Evolutionary conservation across 768 basidiomycete species (phyloP).

Genomic region (Russula compacta): DNA sequence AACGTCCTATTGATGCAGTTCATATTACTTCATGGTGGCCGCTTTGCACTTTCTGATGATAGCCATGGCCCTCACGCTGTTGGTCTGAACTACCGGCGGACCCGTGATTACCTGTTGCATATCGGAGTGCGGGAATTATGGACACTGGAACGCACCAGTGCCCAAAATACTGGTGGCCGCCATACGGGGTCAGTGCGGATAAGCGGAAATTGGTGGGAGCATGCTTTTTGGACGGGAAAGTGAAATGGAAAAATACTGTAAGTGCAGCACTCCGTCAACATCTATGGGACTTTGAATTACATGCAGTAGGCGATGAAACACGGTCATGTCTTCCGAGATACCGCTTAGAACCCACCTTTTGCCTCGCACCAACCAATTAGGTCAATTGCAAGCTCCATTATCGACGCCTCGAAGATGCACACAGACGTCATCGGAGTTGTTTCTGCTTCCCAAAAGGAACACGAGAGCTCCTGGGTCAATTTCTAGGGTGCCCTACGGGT

Average conservation of each 20-base stretch:
- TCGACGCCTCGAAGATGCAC: background rate
- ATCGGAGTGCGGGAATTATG: constrained; percentile 58
- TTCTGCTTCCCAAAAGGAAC: background rate
- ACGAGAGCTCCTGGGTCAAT: background rate
- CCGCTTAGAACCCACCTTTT: constrained; percentile 4
- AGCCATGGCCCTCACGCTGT: constrained; percentile 88
- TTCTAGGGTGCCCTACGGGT: background rate
- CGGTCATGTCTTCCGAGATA: background rate
- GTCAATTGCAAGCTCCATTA: background rate
- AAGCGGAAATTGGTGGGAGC: constrained; percentile 46
- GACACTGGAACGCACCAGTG: constrained; percentile 40
- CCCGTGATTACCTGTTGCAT: constrained; percentile 54
- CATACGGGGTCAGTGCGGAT: constrained; percentile 36
- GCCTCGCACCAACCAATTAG: background rate
- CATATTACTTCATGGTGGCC: constrained; percentile 59
- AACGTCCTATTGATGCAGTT: constrained; percentile 36
- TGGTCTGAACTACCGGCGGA: constrained; percentile 70
- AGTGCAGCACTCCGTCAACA: background rate
- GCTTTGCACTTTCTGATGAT: constrained; percentile 87
- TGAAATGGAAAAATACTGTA: background rate
- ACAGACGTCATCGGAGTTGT: constrained; percentile 1
- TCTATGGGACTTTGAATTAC: background rate
- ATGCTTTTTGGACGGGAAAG: constrained; percentile 44
- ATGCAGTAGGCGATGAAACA: background rate
- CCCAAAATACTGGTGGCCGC: constrained; percentile 40